Evolutionary conservation across 306 rosid species (phyloP).

Genomic region (Acacia confusa): DNA sequence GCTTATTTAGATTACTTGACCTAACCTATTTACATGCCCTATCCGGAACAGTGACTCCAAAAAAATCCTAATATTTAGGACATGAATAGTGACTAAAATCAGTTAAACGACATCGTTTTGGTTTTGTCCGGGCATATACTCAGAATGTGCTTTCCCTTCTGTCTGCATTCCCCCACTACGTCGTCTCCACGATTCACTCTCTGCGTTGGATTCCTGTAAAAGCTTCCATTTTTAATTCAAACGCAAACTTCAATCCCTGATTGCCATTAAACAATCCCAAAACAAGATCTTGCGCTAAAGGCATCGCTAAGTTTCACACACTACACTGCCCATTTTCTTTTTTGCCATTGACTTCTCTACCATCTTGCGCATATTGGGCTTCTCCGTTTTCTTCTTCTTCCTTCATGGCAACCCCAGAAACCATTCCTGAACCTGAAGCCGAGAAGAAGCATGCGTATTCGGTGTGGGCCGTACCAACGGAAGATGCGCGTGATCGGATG

Average conservation of each 20-base stretch:
- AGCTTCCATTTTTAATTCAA: neutral
- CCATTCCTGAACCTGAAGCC: neutral
- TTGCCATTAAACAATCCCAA: neutral
- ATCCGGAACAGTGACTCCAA: too few species aligned
- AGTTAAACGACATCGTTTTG: neutral
- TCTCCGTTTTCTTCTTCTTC: neutral
- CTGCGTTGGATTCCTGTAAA: neutral
- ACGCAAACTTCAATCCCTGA: neutral
- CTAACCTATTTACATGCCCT: too few species aligned
- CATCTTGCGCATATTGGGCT: neutral
- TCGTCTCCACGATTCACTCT: neutral
- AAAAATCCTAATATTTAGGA: too few species aligned
- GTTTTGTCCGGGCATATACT: neutral
- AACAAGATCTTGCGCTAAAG: neutral
- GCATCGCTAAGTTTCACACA: neutral
- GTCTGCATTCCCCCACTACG: too few species aligned
- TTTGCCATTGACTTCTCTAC: neutral
- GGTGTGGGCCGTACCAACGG: constrained; percentile 91
- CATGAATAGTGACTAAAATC: too few species aligned
- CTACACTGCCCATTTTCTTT: neutral
- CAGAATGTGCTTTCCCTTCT: neutral
- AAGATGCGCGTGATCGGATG: constrained; percentile 45
- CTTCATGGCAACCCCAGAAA: constrained; percentile 45
- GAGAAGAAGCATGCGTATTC: constrained; percentile 54
- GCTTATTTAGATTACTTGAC: too few species aligned